phyloP scores from a whole-genome alignment of 139 green algal genomes.

The Marvania coccoides region DNA sequence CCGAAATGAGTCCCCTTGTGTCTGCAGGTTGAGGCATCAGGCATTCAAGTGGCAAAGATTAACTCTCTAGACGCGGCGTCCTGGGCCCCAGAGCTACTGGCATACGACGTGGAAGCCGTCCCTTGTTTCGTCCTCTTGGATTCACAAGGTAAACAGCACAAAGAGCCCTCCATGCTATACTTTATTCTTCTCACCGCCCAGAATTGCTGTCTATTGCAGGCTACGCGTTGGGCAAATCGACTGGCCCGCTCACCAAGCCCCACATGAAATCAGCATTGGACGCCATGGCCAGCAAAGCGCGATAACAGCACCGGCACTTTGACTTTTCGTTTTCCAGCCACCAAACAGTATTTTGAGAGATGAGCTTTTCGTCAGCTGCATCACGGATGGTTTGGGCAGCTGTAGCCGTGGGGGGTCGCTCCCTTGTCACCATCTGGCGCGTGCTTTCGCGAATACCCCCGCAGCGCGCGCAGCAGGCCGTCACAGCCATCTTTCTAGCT shows the following conservation, averaged over 20 bases:
- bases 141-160: not conserved
- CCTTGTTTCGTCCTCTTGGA: constrained; percentile 43
- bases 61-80: constrained; percentile 8
- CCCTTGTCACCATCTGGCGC: not conserved
- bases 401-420: not conserved
- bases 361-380: no score
- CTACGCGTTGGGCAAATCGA: constrained; percentile 5
- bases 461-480: not conserved
- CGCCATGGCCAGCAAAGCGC: not conserved
- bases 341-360: no score
- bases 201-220: not conserved
- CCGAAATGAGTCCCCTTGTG: not conserved
- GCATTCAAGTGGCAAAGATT: constrained; percentile 1
- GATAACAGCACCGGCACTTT: no score
- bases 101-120: constrained; percentile 32
- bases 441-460: not conserved
- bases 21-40: not conserved
- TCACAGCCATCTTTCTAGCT: not conserved
- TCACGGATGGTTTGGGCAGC: no score
- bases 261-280: constrained; percentile 13
- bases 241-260: not conserved
- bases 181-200: not conserved
- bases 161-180: not conserved
- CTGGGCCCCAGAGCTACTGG: constrained; percentile 36
- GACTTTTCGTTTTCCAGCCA: no score